These are phyloP conservation scores for Aspergillus luchuensis DNA, from an alignment of 2,329 filamentous ascomycete species.

Conservation along the genomic window DNA sequence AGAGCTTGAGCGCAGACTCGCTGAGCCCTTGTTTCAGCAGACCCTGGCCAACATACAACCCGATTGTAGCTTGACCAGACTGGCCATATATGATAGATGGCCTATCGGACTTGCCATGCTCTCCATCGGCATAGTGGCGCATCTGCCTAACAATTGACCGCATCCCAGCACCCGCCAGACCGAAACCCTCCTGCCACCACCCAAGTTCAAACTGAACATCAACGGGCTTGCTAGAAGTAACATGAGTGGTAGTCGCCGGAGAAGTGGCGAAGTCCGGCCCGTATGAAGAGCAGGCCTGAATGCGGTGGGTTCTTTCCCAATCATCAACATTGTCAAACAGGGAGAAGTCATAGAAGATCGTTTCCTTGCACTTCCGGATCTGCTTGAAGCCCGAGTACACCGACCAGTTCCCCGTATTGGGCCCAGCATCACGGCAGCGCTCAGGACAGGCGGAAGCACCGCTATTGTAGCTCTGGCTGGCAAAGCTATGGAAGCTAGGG, in stretches of 20 bases:
- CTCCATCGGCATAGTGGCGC: constrained; percentile 31
- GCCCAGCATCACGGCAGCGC: constrained; percentile 22
- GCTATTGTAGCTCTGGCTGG: constrained; percentile 19
- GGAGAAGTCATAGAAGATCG: constrained; percentile 40
- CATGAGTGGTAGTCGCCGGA: constrained; percentile 5
- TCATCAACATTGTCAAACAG: constrained; percentile 40
- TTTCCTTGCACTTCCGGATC: constrained; percentile 31
- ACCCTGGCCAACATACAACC: constrained; percentile 42
- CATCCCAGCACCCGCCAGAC: constrained; percentile 23
- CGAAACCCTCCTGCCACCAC: constrained; percentile 27
- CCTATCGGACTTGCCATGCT: constrained; percentile 22
- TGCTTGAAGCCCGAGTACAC: constrained; percentile 25
- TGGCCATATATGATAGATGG: constrained; percentile 35
- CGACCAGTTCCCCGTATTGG: constrained; percentile 24
- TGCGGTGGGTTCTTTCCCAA: constrained; percentile 28
- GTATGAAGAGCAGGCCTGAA: constrained; percentile 34
- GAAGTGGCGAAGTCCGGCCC: constrained; percentile 23
- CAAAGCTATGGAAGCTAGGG: neutral
- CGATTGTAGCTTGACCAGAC: constrained; percentile 32
- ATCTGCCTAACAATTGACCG: constrained; percentile 30
- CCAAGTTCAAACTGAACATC: constrained; percentile 32
- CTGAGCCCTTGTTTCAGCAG: constrained; percentile 24
- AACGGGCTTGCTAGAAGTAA: constrained; percentile 16
- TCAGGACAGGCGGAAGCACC: constrained; percentile 19
- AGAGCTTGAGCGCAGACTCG: constrained; percentile 29